Base-by-base conservation (phyloP, 306 rosid genomes). In the Crotalaria pallida region DNA sequence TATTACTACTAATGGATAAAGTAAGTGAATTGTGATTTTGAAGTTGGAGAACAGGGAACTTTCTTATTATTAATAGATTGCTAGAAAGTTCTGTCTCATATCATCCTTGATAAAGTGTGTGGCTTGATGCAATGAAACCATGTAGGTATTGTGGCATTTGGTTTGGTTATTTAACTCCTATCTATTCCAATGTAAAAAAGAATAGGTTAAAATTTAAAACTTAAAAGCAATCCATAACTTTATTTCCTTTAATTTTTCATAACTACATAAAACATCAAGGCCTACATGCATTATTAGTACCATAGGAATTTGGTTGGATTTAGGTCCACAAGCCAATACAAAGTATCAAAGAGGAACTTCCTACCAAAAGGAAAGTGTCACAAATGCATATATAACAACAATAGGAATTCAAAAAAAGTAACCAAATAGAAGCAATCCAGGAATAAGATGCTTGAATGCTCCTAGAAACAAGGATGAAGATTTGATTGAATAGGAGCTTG, bases 391-490 rank as follows among this genome's bases (percentile, higher is more conserved):
- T 19, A 50, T 24, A 23, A 52, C 1, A 52, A 7, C 4, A 52
- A 52, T 63, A 3, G 59, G 59, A 43, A 41, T 4, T 78, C 71
- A 81, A 49, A 72, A 55, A 75, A 82, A 69, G 53, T 58, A n/a
- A 69, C 64, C 58, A 65, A 55, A 22, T 1, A 79, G 48, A 63
- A 88, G 52, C 63, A 72, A 58, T 29, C 77, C 83, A 3, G 59
- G 64, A 15, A 66, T 67, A 9, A 77, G 26, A 23, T 81, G 73
- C 5, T 33, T 34, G 31, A 80, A 34, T 21, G 65, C 65, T 13
- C 40, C 78, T 11, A 51, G 38, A 50, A 82, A 44, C 68, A 82
- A 65, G 6, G 80, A 73, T 49, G 59, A 67, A 17, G 82, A 27
- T 45, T 80, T 78, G 29, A 55, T 17, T 4, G 63, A 69, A 38